These are phyloP conservation scores for Wickerhamiella cacticola DNA, from an alignment of 805 yeast genomes.

Conservation along the genomic window DNA sequence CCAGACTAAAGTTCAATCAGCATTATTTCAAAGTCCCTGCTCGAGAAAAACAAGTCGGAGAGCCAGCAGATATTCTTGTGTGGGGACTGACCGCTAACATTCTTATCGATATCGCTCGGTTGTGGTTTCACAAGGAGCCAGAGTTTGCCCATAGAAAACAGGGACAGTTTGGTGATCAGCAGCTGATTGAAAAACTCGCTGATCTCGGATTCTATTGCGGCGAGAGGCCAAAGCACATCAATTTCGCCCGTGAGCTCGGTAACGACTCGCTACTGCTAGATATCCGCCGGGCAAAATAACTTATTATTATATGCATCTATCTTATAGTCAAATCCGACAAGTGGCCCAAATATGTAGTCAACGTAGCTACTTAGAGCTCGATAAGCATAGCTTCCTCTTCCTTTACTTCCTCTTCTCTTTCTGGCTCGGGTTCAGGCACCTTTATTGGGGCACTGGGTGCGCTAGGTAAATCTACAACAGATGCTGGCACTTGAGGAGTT, in stretches of 20 bases:
- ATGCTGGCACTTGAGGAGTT: slow-evolving; percentile 11
- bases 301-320: too few relatives aligned
- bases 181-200: slow-evolving; percentile 20
- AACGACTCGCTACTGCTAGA: background rate
- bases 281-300: too few relatives aligned
- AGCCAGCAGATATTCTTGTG: slow-evolving; percentile 25
- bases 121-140: slow-evolving; percentile 28
- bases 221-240: background rate
- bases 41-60: slow-evolving; percentile 24
- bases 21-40: slow-evolving; percentile 26
- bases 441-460: slow-evolving; percentile 8
- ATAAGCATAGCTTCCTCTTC: slow-evolving; percentile 15
- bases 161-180: slow-evolving; percentile 26
- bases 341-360: too few relatives aligned
- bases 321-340: too few relatives aligned
- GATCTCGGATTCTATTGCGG: slow-evolving; percentile 13
- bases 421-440: slow-evolving; percentile 10
- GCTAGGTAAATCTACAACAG: background rate
- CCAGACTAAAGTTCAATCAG: slow-evolving; percentile 28
- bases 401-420: slow-evolving; percentile 6
- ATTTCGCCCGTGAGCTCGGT: slow-evolving; percentile 5
- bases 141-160: slow-evolving; percentile 25
- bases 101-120: slow-evolving; percentile 31
- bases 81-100: slow-evolving; percentile 37
- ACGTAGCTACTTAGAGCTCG: slow-evolving; percentile 17